Evolutionary conservation across 305 asterid genomes (phyloP), one percentile per base, ranked within the genome.

Genomic region (Fraxinus velutina): DNA sequence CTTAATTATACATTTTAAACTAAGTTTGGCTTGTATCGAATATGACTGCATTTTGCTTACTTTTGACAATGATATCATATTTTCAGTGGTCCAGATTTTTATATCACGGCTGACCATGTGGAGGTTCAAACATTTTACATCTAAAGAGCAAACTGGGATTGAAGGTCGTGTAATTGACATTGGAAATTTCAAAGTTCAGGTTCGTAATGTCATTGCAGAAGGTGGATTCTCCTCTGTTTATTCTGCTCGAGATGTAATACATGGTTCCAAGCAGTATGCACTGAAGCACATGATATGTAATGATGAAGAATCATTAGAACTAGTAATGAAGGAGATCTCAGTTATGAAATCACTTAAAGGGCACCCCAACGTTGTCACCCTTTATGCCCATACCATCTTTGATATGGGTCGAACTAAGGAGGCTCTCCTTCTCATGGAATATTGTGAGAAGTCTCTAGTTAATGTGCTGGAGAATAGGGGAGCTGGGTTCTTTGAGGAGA

Each of bases 211-310:
- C 68, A 93, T 96, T 77, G 98, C 98, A 7, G 99, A 94, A 89
- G 99, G 99, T 78, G 98, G 98, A 81, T 95, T 95, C 90, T 95
- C 99, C 74, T 90, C 90, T 83, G 99, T 95, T 85, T 94, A 92
- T 84, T 84, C 88, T 74, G 98, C 96, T 74, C 92, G 97, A 82
- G 99, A 95, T 81, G 88, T 84, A 50, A 37, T 92, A 84, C 92
- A 96, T 86, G 97, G 92, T 71, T 88, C 95, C 85, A 92, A 94
- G 90, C 98, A 93, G 82, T 96, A 89, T 85, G 98, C 99, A 13
- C 55, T 96, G 44, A 96, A 96, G 89, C 99, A 96, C 86, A 94
- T 96, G 34, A 91, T 96, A 83, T 93, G 94, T 81, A 94, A 91
- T 83, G 99, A 96, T 84, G 97, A 89, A 84, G 99, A 96, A 83